Percentiles rank a stretch among this genome's conserved stretches.
These are phyloP conservation scores for Rugosomyces carneus DNA, from an alignment of 1,284 basidiomycete genomes.

Conservation along the genomic window DNA sequence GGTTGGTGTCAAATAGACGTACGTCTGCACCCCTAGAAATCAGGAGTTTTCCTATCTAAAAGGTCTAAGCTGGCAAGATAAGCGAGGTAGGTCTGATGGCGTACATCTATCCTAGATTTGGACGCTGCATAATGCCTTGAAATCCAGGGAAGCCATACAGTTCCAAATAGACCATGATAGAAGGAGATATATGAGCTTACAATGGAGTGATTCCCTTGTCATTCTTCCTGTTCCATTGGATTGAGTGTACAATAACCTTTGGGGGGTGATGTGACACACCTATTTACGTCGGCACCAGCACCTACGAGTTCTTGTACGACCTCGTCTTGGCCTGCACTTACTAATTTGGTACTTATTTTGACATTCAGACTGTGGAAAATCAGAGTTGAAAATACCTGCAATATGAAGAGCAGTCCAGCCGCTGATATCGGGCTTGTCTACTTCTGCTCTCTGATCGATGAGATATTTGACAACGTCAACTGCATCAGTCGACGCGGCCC, in stretches of 20 bases:
- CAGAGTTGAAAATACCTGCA: slow-evolving; percentile 48
- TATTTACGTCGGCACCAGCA: slow-evolving; percentile 80
- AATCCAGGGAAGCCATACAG: slow-evolving; percentile 8
- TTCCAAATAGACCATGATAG: slow-evolving; percentile 9
- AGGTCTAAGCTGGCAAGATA: slow-evolving; percentile 23
- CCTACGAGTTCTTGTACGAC: slow-evolving; percentile 78
- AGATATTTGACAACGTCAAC: slow-evolving; percentile 69
- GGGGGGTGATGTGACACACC: slow-evolving; percentile 24
- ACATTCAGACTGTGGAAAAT: background rate
- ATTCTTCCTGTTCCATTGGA: slow-evolving; percentile 44
- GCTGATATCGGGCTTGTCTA: slow-evolving; percentile 66
- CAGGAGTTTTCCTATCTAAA: slow-evolving; percentile 80
- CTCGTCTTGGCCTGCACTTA: slow-evolving; percentile 76
- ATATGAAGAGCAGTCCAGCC: slow-evolving; percentile 89
- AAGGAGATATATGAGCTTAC: slow-evolving; percentile 41
- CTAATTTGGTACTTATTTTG: slow-evolving; percentile 31
- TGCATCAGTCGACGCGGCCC: slow-evolving; percentile 77
- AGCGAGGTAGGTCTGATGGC: slow-evolving; percentile 26
- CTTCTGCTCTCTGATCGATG: slow-evolving; percentile 65
- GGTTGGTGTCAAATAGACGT: slow-evolving; percentile 27
- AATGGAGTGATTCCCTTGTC: slow-evolving; percentile 84
- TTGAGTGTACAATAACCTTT: slow-evolving; percentile 17
- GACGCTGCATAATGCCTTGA: slow-evolving; percentile 90
- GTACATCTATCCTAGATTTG: slow-evolving; percentile 81
- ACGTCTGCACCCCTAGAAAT: slow-evolving; percentile 87